These are phyloP conservation scores for Neofusicoccum cordaticola DNA, from an alignment of 2,329 filamentous ascomycete genomes.

Conservation along the genomic window DNA sequence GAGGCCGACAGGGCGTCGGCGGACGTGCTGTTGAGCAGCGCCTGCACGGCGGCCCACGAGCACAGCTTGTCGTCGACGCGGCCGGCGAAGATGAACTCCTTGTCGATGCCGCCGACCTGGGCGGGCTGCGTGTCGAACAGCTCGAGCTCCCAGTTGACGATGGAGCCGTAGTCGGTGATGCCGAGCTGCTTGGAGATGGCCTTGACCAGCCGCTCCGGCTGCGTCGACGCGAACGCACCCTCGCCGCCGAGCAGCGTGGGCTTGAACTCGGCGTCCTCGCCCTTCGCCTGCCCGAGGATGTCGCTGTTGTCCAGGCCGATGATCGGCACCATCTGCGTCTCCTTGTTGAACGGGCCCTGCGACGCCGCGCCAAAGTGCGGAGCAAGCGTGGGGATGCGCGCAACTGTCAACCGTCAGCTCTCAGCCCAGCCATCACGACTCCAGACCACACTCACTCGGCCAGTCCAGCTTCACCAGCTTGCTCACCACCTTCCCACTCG, in stretches of 20 bases:
- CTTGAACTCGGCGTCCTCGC: slow-evolving; percentile 36
- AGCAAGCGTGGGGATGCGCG: slow-evolving; percentile 84
- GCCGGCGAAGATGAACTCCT: slow-evolving; percentile 91
- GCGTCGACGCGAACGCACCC: slow-evolving; percentile 74
- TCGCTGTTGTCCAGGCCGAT: slow-evolving; percentile 80
- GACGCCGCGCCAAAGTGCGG: slow-evolving; percentile 83
- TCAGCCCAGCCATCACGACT: slow-evolving; percentile 18
- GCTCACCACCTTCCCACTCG: slow-evolving; percentile 70
- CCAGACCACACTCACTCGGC: slow-evolving; percentile 57
- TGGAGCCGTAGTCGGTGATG: slow-evolving; percentile 67
- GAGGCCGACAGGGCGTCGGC: slow-evolving; percentile 51
- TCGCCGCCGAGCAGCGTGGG: slow-evolving; percentile 54
- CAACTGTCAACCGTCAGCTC: slow-evolving; percentile 51
- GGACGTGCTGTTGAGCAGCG: slow-evolving; percentile 66
- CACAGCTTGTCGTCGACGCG: slow-evolving; percentile 98
- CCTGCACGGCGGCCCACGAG: slow-evolving; percentile 86
- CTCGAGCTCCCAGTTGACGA: slow-evolving; percentile 96
- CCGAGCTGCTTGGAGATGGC: slow-evolving; percentile 77
- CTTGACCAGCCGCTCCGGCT: slow-evolving; percentile 80
- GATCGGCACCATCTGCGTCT: slow-evolving; percentile 92
- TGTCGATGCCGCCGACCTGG: slow-evolving; percentile 77
- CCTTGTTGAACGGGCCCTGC: slow-evolving; percentile 69
- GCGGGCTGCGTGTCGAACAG: slow-evolving; percentile 89
- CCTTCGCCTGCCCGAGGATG: slow-evolving; percentile 30
- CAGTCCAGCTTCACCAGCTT: slow-evolving; percentile 89